Evolutionary conservation across 2,329 filamentous ascomycete species (phyloP).

Genomic region (Sporothrix variecibatus): DNA sequence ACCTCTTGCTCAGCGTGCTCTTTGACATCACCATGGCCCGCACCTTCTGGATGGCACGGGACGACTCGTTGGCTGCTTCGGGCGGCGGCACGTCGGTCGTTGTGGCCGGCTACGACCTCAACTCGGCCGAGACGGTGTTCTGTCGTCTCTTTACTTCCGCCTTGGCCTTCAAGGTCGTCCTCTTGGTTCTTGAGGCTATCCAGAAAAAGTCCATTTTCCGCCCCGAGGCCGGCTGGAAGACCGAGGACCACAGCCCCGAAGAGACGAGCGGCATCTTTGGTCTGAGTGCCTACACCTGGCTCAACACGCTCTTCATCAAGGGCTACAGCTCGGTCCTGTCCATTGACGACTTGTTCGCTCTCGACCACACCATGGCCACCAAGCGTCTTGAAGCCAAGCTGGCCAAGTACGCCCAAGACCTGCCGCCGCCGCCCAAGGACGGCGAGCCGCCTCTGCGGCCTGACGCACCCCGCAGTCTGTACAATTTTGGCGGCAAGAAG

Average conservation of each 20-base stretch:
- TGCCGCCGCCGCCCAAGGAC: constrained; percentile 17
- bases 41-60: constrained; percentile 44
- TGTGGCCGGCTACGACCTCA: constrained; percentile 18
- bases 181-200: constrained; percentile 32
- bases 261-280: constrained; percentile 41
- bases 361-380: constrained; percentile 33
- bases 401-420: constrained; percentile 21
- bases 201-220: constrained; percentile 29
- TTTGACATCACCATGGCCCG: constrained; percentile 47
- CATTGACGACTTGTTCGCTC: constrained; percentile 40
- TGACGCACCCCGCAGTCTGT: not conserved
- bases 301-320: constrained; percentile 39
- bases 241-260: constrained; percentile 37
- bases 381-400: constrained; percentile 29
- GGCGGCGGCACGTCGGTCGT: constrained; percentile 20
- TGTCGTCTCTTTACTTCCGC: constrained; percentile 30
- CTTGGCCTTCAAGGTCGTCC: constrained; percentile 30
- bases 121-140: constrained; percentile 22
- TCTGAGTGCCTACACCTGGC: constrained; percentile 41
- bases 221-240: constrained; percentile 19
- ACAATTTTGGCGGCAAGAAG: constrained; percentile 21
- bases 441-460: not conserved
- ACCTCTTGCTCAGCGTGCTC: constrained; percentile 46
- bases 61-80: not conserved
- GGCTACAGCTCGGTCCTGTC: constrained; percentile 42